Evolutionary conservation across 2,329 filamentous ascomycete genomes (phyloP).

Genomic region (Hirsutella thompsonii): DNA sequence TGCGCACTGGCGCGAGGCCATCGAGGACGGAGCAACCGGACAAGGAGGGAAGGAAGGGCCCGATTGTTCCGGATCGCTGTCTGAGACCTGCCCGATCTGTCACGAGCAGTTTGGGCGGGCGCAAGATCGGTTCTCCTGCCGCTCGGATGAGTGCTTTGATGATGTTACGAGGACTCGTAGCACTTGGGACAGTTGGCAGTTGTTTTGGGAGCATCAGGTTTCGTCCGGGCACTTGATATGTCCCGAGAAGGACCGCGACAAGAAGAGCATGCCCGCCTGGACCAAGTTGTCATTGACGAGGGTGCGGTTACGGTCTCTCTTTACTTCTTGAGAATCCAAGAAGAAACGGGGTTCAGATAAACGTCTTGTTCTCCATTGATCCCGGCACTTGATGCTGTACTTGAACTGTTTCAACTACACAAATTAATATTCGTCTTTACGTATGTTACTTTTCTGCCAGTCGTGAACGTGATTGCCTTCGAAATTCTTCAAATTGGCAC

Average conservation of each 20-base stretch:
- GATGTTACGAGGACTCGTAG: not conserved
- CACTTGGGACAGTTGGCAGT: not conserved
- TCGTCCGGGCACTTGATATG: not conserved
- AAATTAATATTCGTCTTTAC: too few relatives aligned
- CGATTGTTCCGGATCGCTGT: not conserved
- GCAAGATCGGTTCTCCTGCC: not conserved
- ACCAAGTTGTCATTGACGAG: too few relatives aligned
- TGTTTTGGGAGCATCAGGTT: not conserved
- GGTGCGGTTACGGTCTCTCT: too few relatives aligned
- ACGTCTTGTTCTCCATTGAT: too few relatives aligned
- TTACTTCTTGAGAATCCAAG: too few relatives aligned
- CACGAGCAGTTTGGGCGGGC: not conserved
- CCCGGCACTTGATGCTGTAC: too few relatives aligned
- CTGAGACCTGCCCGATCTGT: not conserved
- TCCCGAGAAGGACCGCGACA: not conserved
- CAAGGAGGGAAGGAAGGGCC: not conserved
- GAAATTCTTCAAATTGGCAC: too few relatives aligned
- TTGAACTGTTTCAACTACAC: too few relatives aligned
- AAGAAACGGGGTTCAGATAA: too few relatives aligned
- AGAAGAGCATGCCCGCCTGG: too few relatives aligned
- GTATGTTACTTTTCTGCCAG: too few relatives aligned
- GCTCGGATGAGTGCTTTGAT: not conserved
- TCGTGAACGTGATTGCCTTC: too few relatives aligned
- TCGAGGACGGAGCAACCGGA: not conserved
- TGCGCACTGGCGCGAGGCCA: not conserved